Percentiles rank a stretch among this genome's conserved stretches.
phyloP scores from a whole-genome alignment of 2,329 filamentous ascomycete species.

The Neofusicoccum cordaticola region DNA sequence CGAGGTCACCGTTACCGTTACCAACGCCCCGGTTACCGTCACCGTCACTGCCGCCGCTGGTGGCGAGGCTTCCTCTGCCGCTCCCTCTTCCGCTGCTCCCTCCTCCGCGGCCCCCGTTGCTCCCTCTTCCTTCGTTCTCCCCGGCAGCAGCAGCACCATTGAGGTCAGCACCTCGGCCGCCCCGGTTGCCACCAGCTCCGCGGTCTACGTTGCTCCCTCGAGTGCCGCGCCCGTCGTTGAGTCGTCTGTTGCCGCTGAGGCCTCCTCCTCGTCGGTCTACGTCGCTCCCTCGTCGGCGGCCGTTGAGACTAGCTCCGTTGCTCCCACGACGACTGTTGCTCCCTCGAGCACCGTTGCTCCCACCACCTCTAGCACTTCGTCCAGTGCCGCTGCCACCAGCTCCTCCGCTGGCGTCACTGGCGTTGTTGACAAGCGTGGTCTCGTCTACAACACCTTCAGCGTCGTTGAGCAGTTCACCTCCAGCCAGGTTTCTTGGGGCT shows the following conservation, averaged over 20 bases:
- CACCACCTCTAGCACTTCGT: constrained; percentile 22
- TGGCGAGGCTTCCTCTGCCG: constrained; percentile 2
- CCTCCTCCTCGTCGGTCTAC: background rate
- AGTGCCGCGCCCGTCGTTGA: background rate
- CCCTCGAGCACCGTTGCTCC: constrained; percentile 16
- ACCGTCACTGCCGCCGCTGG: constrained; percentile 32
- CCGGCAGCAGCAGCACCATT: constrained; percentile 16
- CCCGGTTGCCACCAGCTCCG: constrained; percentile 20
- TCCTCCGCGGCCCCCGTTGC: constrained; percentile 21
- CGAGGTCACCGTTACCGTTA: constrained; percentile 39
- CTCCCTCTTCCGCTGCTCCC: constrained; percentile 16
- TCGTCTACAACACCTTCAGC: constrained; percentile 58
- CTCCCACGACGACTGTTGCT: background rate
- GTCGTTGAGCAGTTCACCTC: constrained; percentile 49
- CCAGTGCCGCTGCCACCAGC: constrained; percentile 20
- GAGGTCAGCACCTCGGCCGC: constrained; percentile 16
- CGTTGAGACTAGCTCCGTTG: background rate
- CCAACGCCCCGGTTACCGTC: constrained; percentile 25
- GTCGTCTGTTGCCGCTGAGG: background rate
- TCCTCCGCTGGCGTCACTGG: constrained; percentile 20
- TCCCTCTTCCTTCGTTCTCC: constrained; percentile 13
- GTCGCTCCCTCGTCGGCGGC: background rate
- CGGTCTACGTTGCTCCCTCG: constrained; percentile 17
- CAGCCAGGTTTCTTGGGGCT: constrained; percentile 53
- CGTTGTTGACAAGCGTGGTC: constrained; percentile 54